phyloP scores from a whole-genome alignment of 208 protist genomes.

The Leishmania amazonensis region DNA sequence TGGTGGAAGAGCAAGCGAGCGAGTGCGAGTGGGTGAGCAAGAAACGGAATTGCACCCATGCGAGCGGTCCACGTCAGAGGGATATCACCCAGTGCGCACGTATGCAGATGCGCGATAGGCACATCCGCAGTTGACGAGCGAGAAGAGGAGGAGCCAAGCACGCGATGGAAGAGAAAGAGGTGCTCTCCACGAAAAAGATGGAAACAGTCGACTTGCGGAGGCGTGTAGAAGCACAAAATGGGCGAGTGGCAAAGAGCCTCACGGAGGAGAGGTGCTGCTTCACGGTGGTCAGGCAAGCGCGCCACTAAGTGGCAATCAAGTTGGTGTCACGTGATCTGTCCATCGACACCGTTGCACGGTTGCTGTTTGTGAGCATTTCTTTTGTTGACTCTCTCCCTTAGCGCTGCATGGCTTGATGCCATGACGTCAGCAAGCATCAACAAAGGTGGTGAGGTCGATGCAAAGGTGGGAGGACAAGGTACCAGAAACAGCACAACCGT shows the following conservation, averaged over 20 bases:
- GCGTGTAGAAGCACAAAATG: not conserved
- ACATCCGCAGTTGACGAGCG: too few species aligned
- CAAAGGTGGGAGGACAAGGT: not conserved
- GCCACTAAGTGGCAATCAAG: not conserved
- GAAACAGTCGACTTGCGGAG: conserved; percentile 4
- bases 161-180: not conserved
- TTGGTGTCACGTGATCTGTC: not conserved
- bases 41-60: not conserved
- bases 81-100: not conserved
- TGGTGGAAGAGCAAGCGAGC: not conserved
- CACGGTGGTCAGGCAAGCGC: not conserved
- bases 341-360: not conserved
- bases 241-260: not conserved
- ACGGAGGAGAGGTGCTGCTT: not conserved
- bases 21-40: not conserved
- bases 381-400: not conserved
- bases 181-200: not conserved
- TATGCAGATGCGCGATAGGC: not conserved
- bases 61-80: not conserved
- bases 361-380: not conserved
- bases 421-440: not conserved
- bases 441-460: not conserved
- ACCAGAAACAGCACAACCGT: too few species aligned
- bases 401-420: not conserved
- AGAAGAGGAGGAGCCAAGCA: not conserved